Evolutionary conservation across 2,329 filamentous ascomycete species (phyloP).

Genomic region (Colletotrichum sp.): DNA sequence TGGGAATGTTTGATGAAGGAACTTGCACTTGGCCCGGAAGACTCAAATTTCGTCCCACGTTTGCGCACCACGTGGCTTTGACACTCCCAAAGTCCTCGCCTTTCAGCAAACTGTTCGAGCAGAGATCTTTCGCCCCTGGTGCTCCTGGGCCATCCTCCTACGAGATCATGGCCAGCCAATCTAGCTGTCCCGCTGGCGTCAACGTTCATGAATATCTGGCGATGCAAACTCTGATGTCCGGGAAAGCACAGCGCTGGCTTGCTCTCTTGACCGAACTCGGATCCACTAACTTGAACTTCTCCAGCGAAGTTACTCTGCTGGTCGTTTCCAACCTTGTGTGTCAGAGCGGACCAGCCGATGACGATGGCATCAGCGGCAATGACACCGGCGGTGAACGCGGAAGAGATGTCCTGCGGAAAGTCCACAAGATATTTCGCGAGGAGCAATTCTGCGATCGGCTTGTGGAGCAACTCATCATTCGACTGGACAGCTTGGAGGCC

Average conservation of each 20-base stretch:
- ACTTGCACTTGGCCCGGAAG: constrained; percentile 42
- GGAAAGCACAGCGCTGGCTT: constrained; percentile 53
- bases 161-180: constrained; percentile 54
- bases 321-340: constrained; percentile 57
- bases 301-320: constrained; percentile 51
- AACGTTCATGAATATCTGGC: constrained; percentile 58
- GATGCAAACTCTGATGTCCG: constrained; percentile 52
- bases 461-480: constrained; percentile 46
- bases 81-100: constrained; percentile 40
- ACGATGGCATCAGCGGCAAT: background rate
- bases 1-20: constrained; percentile 50
- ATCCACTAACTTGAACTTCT: constrained; percentile 64
- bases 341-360: constrained; percentile 56
- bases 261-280: constrained; percentile 55
- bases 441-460: constrained; percentile 52
- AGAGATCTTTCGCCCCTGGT: constrained; percentile 30
- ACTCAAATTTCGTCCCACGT: constrained; percentile 34
- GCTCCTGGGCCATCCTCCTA: constrained; percentile 56
- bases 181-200: constrained; percentile 49
- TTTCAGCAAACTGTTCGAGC: constrained; percentile 30
- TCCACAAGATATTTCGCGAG: constrained; percentile 57
- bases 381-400: background rate
- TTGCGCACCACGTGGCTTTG: constrained; percentile 49
- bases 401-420: constrained; percentile 41
- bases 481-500: constrained; percentile 47